A percentile compares a stretch with the other conserved stretches of the same genome.
phyloP scores from a whole-genome alignment of 768 basidiomycete species.

The Calocera cornea region DNA sequence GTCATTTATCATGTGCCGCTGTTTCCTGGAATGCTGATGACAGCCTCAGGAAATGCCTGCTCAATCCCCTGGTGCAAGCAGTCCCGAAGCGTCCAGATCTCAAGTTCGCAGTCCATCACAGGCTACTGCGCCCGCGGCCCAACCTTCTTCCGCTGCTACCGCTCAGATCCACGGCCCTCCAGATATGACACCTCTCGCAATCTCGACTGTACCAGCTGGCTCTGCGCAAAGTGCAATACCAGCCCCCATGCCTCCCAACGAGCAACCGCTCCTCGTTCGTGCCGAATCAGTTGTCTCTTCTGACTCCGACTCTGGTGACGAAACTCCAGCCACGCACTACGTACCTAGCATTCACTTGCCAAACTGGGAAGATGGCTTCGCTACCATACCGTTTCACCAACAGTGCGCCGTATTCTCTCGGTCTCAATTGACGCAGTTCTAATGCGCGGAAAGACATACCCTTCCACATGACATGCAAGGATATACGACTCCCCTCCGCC shows the following conservation, averaged over 20 bases:
- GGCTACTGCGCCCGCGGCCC: background rate
- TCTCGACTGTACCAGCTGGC: background rate
- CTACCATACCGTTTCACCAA: slow-evolving; percentile 1
- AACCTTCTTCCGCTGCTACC: background rate
- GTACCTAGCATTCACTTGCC: background rate
- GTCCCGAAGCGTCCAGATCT: background rate
- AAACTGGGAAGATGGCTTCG: slow-evolving; percentile 2
- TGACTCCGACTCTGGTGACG: background rate
- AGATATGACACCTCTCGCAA: background rate
- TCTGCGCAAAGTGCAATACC: background rate
- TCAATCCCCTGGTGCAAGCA: background rate
- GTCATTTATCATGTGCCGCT: background rate
- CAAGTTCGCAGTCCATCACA: background rate
- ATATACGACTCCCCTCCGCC: background rate
- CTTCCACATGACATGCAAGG: slow-evolving; percentile 4
- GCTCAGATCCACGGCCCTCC: background rate
- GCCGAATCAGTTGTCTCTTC: background rate
- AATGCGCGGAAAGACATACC: no score
- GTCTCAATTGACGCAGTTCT: no score
- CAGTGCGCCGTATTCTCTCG: background rate
- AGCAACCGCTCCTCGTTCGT: background rate
- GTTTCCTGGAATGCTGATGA: background rate
- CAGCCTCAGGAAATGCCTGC: background rate
- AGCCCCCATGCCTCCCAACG: background rate
- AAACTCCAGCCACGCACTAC: background rate